Percentiles rank a stretch among this genome's conserved stretches.
These are phyloP conservation scores for Yamagishiella unicocca DNA, from an alignment of 139 green algal species.

Conservation along the genomic window DNA sequence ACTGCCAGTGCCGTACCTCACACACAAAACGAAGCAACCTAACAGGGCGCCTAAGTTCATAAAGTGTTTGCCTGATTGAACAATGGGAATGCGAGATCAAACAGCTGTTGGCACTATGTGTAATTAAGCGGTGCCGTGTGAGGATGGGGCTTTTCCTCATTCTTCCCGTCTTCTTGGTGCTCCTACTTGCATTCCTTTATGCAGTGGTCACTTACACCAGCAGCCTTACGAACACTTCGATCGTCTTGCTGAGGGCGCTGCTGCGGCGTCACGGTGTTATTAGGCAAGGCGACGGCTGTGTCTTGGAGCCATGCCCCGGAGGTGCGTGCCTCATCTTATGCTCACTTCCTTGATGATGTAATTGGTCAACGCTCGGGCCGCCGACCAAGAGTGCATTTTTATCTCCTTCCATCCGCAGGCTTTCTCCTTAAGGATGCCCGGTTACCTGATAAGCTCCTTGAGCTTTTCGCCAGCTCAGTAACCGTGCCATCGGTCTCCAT, in stretches of 20 bases:
- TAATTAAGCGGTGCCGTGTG: background rate
- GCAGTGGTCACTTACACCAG: background rate
- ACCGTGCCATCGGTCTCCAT: background rate
- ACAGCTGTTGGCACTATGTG: background rate
- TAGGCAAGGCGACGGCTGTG: background rate
- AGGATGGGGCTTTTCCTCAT: background rate
- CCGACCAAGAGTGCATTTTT: too few species aligned
- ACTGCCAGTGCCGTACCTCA: too few species aligned
- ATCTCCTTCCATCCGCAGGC: too few species aligned
- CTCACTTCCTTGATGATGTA: too few species aligned
- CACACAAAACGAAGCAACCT: too few species aligned
- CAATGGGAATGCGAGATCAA: too few species aligned
- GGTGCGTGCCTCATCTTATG: too few species aligned
- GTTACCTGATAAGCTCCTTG: constrained; percentile 9
- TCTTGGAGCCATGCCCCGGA: constrained; percentile 6
- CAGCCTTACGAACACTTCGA: background rate
- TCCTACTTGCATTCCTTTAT: background rate
- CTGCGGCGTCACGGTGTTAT: background rate
- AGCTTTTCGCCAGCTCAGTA: background rate
- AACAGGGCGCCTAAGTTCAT: too few species aligned
- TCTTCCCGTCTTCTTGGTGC: background rate
- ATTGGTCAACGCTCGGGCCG: too few species aligned
- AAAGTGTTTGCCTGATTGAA: too few species aligned
- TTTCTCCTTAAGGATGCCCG: background rate
- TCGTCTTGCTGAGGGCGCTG: background rate